Evolutionary conservation across 768 basidiomycete species (phyloP).

Genomic region (Rhizopogon rudus): DNA sequence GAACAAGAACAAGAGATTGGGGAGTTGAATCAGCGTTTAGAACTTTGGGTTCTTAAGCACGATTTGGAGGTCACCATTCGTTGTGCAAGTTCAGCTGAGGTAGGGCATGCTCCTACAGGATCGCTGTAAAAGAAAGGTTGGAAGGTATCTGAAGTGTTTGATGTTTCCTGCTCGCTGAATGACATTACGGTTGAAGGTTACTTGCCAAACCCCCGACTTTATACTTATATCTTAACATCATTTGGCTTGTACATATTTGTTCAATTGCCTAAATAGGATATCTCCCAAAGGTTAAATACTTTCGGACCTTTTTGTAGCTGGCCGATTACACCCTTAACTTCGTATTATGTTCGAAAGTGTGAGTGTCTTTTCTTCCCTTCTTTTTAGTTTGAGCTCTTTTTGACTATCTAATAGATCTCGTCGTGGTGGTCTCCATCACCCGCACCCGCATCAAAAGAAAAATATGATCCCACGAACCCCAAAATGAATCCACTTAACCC

Average conservation of each 20-base stretch:
- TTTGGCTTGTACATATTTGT: not conserved
- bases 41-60: not conserved
- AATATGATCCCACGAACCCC: constrained; percentile 70
- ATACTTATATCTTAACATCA: too few species aligned
- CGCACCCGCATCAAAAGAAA: constrained; percentile 26
- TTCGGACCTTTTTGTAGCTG: not conserved
- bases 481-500: constrained; percentile 89
- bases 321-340: not conserved
- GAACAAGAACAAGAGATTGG: not conserved
- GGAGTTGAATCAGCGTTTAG: not conserved
- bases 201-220: too few species aligned
- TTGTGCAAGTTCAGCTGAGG: not conserved
- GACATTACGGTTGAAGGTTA: not conserved
- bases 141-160: not conserved
- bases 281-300: too few species aligned
- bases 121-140: not conserved
- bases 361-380: not conserved
- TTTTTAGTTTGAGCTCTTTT: not conserved
- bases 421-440: constrained; percentile 51
- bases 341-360: constrained; percentile 41
- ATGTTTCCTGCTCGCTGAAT: not conserved
- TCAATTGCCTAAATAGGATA: too few species aligned
- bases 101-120: not conserved
- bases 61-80: constrained; percentile 1
- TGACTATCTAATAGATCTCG: constrained; percentile 31